These are phyloP conservation scores for Candida smagusa DNA, from an alignment of 1,139 yeast genomes.

Conservation along the genomic window DNA sequence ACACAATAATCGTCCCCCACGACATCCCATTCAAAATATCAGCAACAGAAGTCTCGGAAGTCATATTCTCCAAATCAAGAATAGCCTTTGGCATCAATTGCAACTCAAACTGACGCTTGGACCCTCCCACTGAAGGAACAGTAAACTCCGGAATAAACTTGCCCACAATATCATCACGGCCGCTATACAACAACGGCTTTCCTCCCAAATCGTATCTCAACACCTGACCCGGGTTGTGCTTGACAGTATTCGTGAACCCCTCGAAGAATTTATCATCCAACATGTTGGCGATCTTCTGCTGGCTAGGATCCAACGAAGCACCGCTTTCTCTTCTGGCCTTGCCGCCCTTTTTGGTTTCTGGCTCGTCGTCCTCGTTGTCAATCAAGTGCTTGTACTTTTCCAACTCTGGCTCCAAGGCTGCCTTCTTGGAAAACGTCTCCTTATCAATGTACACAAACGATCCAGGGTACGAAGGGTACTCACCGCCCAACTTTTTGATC, in stretches of 20 bases:
- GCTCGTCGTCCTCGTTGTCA: conserved; percentile 26
- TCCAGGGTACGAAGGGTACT: conserved; percentile 56
- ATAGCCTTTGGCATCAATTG: conserved; percentile 95
- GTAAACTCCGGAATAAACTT: conserved; percentile 30
- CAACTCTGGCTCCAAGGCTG: conserved; percentile 33
- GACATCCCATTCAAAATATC: conserved; percentile 78
- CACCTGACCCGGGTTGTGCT: conserved; percentile 82
- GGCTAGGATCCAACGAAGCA: conserved; percentile 12
- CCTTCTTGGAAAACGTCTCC: conserved; percentile 48
- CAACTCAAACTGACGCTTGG: conserved; percentile 68
- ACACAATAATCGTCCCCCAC: conserved; percentile 92
- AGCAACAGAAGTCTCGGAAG: conserved; percentile 31
- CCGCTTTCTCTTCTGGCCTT: conserved; percentile 9
- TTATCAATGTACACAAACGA: conserved; percentile 65
- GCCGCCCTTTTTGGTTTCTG: conserved; percentile 3
- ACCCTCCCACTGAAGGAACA: conserved; percentile 53
- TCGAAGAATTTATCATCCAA: conserved; percentile 78
- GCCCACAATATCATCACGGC: conserved; percentile 53
- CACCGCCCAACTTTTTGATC: conserved; percentile 9
- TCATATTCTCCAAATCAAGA: conserved; percentile 63
- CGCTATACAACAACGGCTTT: conserved; percentile 67
- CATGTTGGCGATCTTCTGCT: conserved; percentile 44
- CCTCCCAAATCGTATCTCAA: conserved; percentile 79
- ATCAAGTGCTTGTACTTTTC: conserved; percentile 50
- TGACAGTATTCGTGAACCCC: conserved; percentile 67